Conservation (phyloP, 176 grass and related monocot species). For the Eragrostis curvula region DNA sequence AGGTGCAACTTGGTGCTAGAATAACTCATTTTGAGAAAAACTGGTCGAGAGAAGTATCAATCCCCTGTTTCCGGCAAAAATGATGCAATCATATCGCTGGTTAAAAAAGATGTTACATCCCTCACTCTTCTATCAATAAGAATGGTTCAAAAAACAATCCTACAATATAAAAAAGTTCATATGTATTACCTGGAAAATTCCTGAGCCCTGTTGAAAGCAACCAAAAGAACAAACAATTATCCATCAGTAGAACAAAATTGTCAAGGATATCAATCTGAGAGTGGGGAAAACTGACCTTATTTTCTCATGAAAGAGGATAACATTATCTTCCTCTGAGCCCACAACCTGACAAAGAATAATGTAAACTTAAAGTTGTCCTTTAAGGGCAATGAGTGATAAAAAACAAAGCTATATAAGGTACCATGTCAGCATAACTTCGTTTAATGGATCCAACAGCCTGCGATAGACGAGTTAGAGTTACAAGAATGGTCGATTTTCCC, state of each 20-base stretch:
- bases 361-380: constrained; percentile 10
- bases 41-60: neutral
- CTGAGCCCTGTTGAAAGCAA: constrained; percentile 56
- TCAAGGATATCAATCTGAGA: constrained; percentile 18
- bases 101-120: neutral
- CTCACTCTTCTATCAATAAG: constrained; percentile 24
- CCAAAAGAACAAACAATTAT: constrained; percentile 35
- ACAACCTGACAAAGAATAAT: constrained; percentile 68
- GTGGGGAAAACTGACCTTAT: constrained; percentile 62
- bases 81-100: neutral
- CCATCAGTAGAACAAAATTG: constrained; percentile 39
- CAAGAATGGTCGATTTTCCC: constrained; percentile 67
- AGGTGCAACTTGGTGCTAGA: constrained; percentile 6
- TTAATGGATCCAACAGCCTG: constrained; percentile 62
- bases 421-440: constrained; percentile 78
- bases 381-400: constrained; percentile 33
- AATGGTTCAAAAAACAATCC: constrained; percentile 35
- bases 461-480: constrained; percentile 65
- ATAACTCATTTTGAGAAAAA: constrained; percentile 16
- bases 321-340: constrained; percentile 90
- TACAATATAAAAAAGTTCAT: constrained; percentile 18
- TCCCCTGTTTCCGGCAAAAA: constrained; percentile 7
- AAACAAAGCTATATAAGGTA: constrained; percentile 36
- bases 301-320: constrained; percentile 90
- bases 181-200: constrained; percentile 83